phyloP scores from a whole-genome alignment of 2,329 filamentous ascomycete genomes.

The Orbilia blumenaviensis region DNA sequence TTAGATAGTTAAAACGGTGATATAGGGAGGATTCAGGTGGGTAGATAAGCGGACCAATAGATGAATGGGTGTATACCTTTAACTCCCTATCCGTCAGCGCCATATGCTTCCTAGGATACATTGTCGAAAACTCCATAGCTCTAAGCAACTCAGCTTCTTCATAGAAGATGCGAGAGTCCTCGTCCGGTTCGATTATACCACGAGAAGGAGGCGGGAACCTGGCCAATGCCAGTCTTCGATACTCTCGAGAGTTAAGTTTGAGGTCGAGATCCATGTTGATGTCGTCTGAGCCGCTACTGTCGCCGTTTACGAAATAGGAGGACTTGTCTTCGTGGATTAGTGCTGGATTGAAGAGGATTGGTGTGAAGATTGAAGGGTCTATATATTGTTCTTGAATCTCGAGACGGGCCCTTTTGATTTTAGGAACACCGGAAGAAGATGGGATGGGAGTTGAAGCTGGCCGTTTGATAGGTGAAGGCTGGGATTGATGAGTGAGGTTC shows the following conservation, averaged over 20 bases:
- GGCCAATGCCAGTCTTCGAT: not conserved
- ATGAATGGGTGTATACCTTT: not conserved
- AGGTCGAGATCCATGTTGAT: not conserved
- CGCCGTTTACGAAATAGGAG: no score
- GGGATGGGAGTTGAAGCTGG: not conserved
- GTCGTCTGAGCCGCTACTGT: no score
- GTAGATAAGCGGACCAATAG: not conserved
- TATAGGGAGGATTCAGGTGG: not conserved
- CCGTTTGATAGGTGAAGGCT: not conserved
- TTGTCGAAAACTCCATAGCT: constrained; percentile 7
- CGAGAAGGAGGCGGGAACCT: not conserved
- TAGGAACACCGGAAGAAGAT: not conserved
- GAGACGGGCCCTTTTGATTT: not conserved
- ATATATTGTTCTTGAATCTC: no score
- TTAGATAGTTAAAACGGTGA: not conserved
- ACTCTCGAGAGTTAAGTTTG: not conserved
- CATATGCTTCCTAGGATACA: not conserved
- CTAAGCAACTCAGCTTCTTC: not conserved
- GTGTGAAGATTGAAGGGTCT: no score
- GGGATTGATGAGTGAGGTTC: not conserved
- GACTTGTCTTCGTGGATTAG: no score
- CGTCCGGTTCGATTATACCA: not conserved
- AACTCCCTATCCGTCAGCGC: not conserved
- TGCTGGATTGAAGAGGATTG: no score
- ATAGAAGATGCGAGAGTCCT: not conserved